Conservation (phyloP, 768 basidiomycete genomes). For the Russula emetica region DNA sequence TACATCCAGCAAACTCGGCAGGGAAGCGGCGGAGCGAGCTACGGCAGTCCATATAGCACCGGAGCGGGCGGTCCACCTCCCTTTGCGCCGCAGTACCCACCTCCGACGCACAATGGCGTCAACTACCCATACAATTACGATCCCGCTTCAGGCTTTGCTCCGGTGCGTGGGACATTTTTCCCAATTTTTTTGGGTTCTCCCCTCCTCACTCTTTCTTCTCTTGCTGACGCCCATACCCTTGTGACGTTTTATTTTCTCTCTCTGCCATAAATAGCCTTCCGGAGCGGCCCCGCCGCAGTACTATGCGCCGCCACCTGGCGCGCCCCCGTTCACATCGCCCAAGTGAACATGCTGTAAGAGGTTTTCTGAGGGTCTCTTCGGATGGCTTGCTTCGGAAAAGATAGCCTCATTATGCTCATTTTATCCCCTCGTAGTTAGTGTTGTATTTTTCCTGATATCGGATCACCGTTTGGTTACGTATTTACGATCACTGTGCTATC, state of each 20-base stretch:
- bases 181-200: neutral
- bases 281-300: constrained; percentile 9
- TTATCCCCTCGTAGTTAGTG: neutral
- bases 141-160: constrained; percentile 6
- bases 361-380: neutral
- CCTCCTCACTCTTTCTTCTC: neutral
- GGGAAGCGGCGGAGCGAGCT: neutral
- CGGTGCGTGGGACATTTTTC: neutral
- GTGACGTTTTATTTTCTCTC: too few relatives aligned
- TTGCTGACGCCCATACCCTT: neutral
- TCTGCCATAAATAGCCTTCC: too few relatives aligned
- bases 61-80: neutral
- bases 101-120: neutral
- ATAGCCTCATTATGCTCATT: neutral
- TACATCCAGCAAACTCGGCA: neutral
- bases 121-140: neutral
- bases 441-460: neutral
- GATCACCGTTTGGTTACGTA: neutral
- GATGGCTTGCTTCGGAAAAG: neutral
- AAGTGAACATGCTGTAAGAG: neutral
- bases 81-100: constrained; percentile 14
- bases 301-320: constrained; percentile 7
- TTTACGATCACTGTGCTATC: too few relatives aligned
- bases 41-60: neutral
- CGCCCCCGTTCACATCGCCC: neutral